Evolutionary conservation across 257 asterid genomes (phyloP).

Genomic region (Leonotis leonurus): DNA sequence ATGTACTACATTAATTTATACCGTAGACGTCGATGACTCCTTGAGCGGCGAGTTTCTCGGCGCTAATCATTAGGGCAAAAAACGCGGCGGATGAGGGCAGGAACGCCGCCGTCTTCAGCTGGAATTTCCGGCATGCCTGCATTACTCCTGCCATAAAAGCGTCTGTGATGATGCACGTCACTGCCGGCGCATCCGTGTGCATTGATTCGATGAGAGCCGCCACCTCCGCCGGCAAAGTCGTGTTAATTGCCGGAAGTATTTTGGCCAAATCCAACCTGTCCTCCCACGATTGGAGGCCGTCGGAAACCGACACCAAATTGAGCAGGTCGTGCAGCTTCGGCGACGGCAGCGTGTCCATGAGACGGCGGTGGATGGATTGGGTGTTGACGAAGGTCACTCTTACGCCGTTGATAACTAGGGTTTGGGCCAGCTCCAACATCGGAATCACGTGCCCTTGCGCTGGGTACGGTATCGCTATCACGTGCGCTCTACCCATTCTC

Average conservation of each 20-base stretch:
- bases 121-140: constrained; percentile 31
- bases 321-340: constrained; percentile 20
- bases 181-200: constrained; percentile 12
- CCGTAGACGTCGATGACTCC: constrained; percentile 27
- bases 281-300: constrained; percentile 49
- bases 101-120: constrained; percentile 36
- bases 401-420: constrained; percentile 33
- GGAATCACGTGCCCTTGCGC: constrained; percentile 82
- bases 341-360: constrained; percentile 24
- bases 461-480: constrained; percentile 51
- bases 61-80: constrained; percentile 17
- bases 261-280: constrained; percentile 44
- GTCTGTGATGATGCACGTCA: constrained; percentile 44
- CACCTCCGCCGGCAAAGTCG: constrained; percentile 37
- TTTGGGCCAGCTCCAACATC: constrained; percentile 43
- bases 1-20: not conserved
- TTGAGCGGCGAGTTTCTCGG: constrained; percentile 28
- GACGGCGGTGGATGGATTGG: constrained; percentile 40
- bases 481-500: constrained; percentile 44
- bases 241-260: constrained; percentile 16
- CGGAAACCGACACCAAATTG: constrained; percentile 40
- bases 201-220: constrained; percentile 32
- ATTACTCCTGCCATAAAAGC: constrained; percentile 32
- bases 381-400: constrained; percentile 47
- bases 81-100: constrained; percentile 31